These are phyloP conservation scores for Solanum peruvianum DNA, from an alignment of 257 asterid species.

Conservation along the genomic window DNA sequence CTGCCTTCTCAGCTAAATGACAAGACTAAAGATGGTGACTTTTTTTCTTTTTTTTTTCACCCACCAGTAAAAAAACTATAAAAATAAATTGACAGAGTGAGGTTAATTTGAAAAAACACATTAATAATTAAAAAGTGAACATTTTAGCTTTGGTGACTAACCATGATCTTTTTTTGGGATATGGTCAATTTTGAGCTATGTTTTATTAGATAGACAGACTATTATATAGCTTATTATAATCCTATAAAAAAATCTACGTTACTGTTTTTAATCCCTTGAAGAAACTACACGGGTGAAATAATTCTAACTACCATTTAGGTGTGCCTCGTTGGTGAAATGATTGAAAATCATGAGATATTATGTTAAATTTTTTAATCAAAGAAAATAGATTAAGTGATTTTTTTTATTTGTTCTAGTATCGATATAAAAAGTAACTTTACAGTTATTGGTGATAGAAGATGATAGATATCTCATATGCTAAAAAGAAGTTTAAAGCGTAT, in stretches of 20 bases:
- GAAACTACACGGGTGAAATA: not conserved
- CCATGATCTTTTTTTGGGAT: slow-evolving; percentile 8
- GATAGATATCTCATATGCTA: not conserved
- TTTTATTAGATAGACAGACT: not conserved
- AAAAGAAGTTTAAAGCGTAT: not conserved
- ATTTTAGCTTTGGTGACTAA: not conserved
- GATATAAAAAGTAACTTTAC: too few relatives aligned
- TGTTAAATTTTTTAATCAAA: too few relatives aligned
- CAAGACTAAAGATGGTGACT: slow-evolving; percentile 36
- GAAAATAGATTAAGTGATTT: fast-evolving
- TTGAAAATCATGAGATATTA: fast-evolving
- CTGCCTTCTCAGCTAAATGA: slow-evolving; percentile 20
- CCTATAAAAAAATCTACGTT: not conserved
- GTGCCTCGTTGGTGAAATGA: not conserved
- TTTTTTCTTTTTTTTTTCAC: not conserved
- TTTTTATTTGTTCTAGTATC: fast-evolving
- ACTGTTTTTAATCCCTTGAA: not conserved
- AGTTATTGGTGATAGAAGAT: fast-evolving
- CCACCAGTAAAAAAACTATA: slow-evolving; percentile 8
- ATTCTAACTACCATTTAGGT: not conserved
- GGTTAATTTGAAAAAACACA: not conserved
- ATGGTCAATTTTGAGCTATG: not conserved
- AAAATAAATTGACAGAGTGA: not conserved
- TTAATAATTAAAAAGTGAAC: not conserved
- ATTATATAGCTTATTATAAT: not conserved